phyloP scores from a whole-genome alignment of 106 monocot genomes.

The Dendrobium nobile region DNA sequence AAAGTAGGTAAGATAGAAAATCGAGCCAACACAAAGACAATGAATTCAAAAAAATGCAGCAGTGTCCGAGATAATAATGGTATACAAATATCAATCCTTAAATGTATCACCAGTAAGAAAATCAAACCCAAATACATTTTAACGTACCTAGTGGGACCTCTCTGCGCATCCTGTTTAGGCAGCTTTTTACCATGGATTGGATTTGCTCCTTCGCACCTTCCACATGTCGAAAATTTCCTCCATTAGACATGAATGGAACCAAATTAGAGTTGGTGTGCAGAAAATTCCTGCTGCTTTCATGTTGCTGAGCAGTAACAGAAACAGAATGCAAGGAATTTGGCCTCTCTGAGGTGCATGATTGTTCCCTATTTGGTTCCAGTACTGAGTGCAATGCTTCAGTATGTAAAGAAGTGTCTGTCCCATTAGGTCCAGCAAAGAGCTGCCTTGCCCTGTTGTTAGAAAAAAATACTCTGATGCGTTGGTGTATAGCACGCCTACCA shows the following conservation, averaged over 20 bases:
- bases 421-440: not conserved
- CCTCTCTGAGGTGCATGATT: not conserved
- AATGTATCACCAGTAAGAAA: not conserved
- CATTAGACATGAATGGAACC: conserved; percentile 12
- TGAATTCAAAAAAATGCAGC: not conserved
- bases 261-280: conserved; percentile 16
- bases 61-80: not conserved
- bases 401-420: not conserved
- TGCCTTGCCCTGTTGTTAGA: conserved; percentile 42
- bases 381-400: conserved; percentile 9
- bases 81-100: not conserved
- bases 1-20: not conserved
- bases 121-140: not conserved
- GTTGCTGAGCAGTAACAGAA: not conserved
- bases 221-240: conserved; percentile 31
- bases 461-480: conserved; percentile 45
- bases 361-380: conserved; percentile 6
- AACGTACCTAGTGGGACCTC: conserved; percentile 31
- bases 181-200: conserved; percentile 34
- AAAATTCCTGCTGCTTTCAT: conserved; percentile 10
- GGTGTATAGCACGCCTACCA: conserved; percentile 57
- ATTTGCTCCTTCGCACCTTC: conserved; percentile 57
- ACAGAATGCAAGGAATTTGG: not conserved
- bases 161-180: conserved; percentile 24
- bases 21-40: not conserved